Percentiles rank a stretch among this genome's conserved stretches.
These are phyloP conservation scores for Nemania abortiva DNA, from an alignment of 2,329 filamentous ascomycete genomes.

Conservation along the genomic window DNA sequence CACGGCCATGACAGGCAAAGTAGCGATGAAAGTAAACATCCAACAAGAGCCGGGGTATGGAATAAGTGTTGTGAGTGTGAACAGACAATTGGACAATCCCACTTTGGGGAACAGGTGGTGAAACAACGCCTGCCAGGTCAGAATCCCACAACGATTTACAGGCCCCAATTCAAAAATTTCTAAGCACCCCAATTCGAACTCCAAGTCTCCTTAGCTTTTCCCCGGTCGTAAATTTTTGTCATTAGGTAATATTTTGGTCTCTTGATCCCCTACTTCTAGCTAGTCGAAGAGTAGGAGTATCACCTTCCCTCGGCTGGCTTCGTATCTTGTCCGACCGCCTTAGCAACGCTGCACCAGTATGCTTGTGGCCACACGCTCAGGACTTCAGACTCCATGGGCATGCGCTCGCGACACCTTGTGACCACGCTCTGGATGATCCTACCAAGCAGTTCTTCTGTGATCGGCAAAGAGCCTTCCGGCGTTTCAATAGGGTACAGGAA, in stretches of 20 bases:
- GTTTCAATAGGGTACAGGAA: constrained; percentile 74
- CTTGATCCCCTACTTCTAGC: not conserved
- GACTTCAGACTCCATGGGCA: constrained; percentile 69
- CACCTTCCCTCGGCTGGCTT: constrained; percentile 17
- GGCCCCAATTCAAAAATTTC: constrained; percentile 12
- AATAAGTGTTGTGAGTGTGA: constrained; percentile 5
- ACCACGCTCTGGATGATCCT: constrained; percentile 74
- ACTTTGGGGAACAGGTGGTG: constrained; percentile 11
- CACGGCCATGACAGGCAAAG: constrained; percentile 13
- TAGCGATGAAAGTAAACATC: not conserved
- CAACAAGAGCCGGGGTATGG: constrained; percentile 2
- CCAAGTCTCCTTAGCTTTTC: constrained; percentile 23
- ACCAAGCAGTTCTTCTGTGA: constrained; percentile 72
- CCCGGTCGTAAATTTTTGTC: constrained; percentile 31
- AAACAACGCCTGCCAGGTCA: too few relatives aligned
- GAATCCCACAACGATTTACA: constrained; percentile 5
- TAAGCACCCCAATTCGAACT: constrained; percentile 16
- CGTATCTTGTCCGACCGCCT: constrained; percentile 58
- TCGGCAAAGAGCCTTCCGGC: constrained; percentile 66
- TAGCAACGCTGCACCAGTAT: constrained; percentile 71
- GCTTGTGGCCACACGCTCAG: constrained; percentile 69
- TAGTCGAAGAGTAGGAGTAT: not conserved
- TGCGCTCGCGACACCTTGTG: constrained; percentile 67
- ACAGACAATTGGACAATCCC: constrained; percentile 26
- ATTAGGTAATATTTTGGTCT: constrained; percentile 24